Evolutionary conservation across 768 basidiomycete species (phyloP).

Genomic region (Amanita thiersii): DNA sequence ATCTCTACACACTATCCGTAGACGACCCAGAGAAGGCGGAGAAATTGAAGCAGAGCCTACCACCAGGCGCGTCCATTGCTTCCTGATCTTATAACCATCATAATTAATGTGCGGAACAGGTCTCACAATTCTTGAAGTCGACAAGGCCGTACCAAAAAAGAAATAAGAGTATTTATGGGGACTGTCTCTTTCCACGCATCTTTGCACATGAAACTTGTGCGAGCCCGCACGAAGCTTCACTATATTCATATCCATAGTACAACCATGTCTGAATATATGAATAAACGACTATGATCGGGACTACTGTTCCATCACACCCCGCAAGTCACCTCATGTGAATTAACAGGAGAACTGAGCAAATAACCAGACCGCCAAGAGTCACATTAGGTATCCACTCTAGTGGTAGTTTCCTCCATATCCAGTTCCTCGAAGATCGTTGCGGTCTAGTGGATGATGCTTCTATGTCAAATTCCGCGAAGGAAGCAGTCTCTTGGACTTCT

Average conservation of each 20-base stretch:
- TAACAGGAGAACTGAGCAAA: conserved; percentile 1
- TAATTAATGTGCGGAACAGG: conserved; percentile 28
- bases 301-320: neutral
- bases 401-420: neutral
- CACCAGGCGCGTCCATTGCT: conserved; percentile 64
- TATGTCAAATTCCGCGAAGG: conserved; percentile 16
- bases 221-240: too few relatives aligned
- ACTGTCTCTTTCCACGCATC: conserved; percentile 16
- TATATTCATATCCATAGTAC: too few relatives aligned
- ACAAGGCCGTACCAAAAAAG: conserved; percentile 56
- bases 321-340: neutral
- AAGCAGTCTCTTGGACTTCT: neutral
- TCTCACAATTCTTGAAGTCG: conserved; percentile 64
- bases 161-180: conserved; percentile 36
- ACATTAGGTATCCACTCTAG: conserved; percentile 1
- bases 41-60: conserved; percentile 91
- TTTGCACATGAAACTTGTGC: conserved; percentile 13
- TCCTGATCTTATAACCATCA: neutral
- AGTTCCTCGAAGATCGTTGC: conserved; percentile 1
- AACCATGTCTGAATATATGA: conserved; percentile 17
- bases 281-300: conserved; percentile 11
- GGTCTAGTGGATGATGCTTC: conserved; percentile 12
- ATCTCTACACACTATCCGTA: conserved; percentile 94
- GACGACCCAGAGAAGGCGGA: conserved; percentile 98
- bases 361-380: conserved; percentile 2